A percentile compares a stretch with the other conserved stretches of the same genome.
Evolutionary conservation across 805 yeast species (phyloP).

Genomic region (Blastobotrys terrestris): DNA sequence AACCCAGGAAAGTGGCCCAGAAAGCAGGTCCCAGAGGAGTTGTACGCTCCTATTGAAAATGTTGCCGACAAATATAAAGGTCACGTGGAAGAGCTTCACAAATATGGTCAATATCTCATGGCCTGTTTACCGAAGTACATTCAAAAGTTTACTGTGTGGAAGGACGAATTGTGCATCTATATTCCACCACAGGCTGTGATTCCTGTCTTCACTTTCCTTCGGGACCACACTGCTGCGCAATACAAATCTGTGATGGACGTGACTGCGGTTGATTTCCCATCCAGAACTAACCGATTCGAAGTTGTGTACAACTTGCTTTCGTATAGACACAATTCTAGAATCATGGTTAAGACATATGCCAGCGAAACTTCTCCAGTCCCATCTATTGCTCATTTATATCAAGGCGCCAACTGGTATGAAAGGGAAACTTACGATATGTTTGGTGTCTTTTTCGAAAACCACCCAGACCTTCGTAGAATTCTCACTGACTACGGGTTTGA

Average conservation of each 20-base stretch:
- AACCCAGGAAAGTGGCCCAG: constrained; percentile 4
- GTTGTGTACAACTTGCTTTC: constrained; percentile 79
- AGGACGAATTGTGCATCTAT: constrained; percentile 73
- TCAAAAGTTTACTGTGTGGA: constrained; percentile 85
- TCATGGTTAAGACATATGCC: constrained; percentile 84
- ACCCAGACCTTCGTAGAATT: constrained; percentile 84
- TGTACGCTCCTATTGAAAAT: constrained; percentile 42
- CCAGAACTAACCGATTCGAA: constrained; percentile 78
- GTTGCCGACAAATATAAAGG: constrained; percentile 72
- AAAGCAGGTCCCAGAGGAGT: constrained; percentile 9
- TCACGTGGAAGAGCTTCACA: constrained; percentile 64
- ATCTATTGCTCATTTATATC: constrained; percentile 60
- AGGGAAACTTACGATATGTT: constrained; percentile 84
- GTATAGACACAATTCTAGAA: constrained; percentile 77
- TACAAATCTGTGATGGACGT: constrained; percentile 73
- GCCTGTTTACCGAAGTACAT: constrained; percentile 73
- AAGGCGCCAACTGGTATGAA: constrained; percentile 88
- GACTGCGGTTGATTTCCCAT: constrained; percentile 83
- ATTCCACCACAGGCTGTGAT: constrained; percentile 69
- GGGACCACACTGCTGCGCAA: constrained; percentile 75
- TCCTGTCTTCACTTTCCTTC: constrained; percentile 65
- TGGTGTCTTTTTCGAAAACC: constrained; percentile 83
- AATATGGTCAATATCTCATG: constrained; percentile 74
- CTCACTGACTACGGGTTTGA: constrained; percentile 90
- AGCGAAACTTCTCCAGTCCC: constrained; percentile 80